Evolutionary conservation across 208 protist species (phyloP).

Genomic region (Wallacemonas rigidus): DNA sequence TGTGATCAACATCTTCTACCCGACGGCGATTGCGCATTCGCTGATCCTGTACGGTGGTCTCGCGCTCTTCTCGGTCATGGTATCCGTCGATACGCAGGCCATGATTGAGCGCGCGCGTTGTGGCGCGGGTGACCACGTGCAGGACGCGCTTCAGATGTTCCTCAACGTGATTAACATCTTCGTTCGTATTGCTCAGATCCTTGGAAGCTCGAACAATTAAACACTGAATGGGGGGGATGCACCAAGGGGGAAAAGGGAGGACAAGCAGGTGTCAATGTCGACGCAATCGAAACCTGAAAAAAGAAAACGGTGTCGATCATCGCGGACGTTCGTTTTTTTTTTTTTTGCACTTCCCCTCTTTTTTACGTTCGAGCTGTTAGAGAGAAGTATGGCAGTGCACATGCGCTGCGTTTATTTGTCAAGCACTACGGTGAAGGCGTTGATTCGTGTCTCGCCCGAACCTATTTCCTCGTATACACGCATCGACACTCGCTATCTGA

Average conservation of each 20-base stretch:
- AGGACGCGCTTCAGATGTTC: conserved; percentile 85
- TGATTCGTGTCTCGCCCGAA: no score
- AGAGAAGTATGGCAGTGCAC: no score
- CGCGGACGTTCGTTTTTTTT: no score
- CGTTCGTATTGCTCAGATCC: conserved; percentile 85
- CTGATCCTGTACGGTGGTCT: conserved; percentile 88
- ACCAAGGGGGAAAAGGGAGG: conserved; percentile 10
- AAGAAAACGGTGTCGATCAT: conserved; percentile 15
- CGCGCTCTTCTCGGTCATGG: conserved; percentile 83
- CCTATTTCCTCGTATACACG: no score
- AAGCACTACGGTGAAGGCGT: no score
- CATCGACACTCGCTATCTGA: no score
- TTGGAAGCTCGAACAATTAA: conserved; percentile 52
- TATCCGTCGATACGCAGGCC: conserved; percentile 83
- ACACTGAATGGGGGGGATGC: no score
- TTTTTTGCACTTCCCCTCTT: no score
- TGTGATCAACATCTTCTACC: conserved; percentile 87
- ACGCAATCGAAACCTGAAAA: background rate
- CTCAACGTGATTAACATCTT: conserved; percentile 91
- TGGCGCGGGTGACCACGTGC: conserved; percentile 80
- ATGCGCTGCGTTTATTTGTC: no score
- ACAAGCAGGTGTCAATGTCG: no score
- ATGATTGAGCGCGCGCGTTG: conserved; percentile 90
- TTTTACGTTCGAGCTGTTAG: no score
- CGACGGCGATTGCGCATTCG: conserved; percentile 78